Conservation (phyloP, 2,329 filamentous ascomycete genomes). For the Hypoxylon sp. region DNA sequence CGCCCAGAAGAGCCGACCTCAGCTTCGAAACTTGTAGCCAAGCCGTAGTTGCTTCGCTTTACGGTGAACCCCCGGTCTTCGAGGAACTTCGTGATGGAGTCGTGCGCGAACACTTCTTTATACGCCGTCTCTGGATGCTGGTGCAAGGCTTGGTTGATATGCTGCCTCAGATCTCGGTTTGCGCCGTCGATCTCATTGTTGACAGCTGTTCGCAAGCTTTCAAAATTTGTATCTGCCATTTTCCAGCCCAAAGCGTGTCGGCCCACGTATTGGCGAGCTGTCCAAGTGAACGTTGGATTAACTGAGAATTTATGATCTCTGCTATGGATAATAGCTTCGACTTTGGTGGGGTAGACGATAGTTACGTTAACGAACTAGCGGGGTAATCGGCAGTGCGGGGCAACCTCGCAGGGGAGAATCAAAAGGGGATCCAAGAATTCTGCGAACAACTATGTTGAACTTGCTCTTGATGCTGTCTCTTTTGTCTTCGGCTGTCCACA, state of each 20-base stretch:
- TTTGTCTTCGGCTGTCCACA: no score
- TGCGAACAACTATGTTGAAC: no score
- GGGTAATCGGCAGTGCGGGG: slow-evolving; percentile 3
- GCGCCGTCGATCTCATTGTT: slow-evolving; percentile 20
- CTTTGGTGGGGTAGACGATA: neutral
- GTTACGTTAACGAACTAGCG: neutral
- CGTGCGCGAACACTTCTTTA: slow-evolving; percentile 67
- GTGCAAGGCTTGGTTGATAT: slow-evolving; percentile 55
- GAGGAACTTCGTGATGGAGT: slow-evolving; percentile 63
- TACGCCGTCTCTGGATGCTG: slow-evolving; percentile 66
- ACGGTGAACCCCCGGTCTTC: slow-evolving; percentile 62
- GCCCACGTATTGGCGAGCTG: neutral
- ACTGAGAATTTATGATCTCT: neutral
- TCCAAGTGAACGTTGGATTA: neutral
- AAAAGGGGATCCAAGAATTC: no score
- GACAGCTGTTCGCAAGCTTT: slow-evolving; percentile 1
- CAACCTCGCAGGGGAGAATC: no score
- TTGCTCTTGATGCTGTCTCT: no score
- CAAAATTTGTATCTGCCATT: neutral
- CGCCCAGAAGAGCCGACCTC: slow-evolving; percentile 60
- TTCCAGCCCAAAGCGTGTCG: neutral
- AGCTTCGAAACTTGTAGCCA: slow-evolving; percentile 67
- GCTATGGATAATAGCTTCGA: neutral
- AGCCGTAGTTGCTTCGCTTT: slow-evolving; percentile 64
- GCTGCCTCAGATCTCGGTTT: slow-evolving; percentile 14